Evolutionary conservation across 108 stramenopile species (phyloP).

Genomic region (Nannochloropsis gaditana): DNA sequence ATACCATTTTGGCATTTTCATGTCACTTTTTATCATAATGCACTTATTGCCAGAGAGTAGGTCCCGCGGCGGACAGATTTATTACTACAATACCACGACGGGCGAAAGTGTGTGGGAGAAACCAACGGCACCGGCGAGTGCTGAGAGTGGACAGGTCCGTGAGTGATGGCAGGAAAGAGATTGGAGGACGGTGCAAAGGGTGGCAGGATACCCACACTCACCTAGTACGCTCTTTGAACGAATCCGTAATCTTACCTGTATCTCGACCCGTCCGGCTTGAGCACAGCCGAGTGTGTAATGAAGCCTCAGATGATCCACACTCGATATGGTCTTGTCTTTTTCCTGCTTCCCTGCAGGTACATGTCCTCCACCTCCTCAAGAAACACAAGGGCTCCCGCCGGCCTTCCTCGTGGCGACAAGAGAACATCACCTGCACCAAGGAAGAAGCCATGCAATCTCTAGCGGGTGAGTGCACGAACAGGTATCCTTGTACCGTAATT

Average conservation of each 20-base stretch:
- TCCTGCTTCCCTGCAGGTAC: slow-evolving; percentile 54
- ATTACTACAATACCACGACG: slow-evolving; percentile 70
- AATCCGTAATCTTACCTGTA: too few species aligned
- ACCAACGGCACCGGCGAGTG: slow-evolving; percentile 28
- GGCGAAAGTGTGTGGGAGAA: slow-evolving; percentile 65
- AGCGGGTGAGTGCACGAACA: slow-evolving; percentile 41
- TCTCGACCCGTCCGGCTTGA: too few species aligned
- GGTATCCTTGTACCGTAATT: not conserved
- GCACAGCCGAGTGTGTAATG: too few species aligned
- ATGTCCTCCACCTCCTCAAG: slow-evolving; percentile 72
- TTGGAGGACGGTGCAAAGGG: too few species aligned
- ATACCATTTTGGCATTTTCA: too few species aligned
- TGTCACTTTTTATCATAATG: too few species aligned
- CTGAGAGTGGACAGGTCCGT: not conserved
- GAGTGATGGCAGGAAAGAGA: not conserved
- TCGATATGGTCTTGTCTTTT: not conserved
- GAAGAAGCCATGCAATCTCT: slow-evolving; percentile 68
- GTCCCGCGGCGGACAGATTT: slow-evolving; percentile 58
- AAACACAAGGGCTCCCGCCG: slow-evolving; percentile 69
- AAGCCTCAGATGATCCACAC: too few species aligned
- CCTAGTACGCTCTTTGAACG: too few species aligned
- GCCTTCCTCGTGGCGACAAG: slow-evolving; percentile 65
- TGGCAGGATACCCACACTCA: too few species aligned
- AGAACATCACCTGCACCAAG: slow-evolving; percentile 62
- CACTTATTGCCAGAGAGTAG: not conserved